Base-by-base conservation (phyloP, 352 stramenopile species). In the Bremia lactucae region DNA sequence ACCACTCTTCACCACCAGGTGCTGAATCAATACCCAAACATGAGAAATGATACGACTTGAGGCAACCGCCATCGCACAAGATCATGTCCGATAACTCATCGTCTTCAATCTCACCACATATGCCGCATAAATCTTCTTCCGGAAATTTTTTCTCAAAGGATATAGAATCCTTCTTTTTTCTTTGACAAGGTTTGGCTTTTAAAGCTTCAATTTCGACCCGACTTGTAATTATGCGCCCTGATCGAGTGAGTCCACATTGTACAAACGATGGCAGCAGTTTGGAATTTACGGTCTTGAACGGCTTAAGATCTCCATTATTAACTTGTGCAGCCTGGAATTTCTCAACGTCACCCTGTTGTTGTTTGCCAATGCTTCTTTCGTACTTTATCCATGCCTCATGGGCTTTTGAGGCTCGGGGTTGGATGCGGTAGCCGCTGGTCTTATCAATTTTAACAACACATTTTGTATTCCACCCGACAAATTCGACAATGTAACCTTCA, bases 21-120 rank as follows among this genome's bases (percentile, higher is more conserved):
- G 68, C 63, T 0, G 59, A 48, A 2, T 83, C 65, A 7, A 97
- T 62, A 15, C 87, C 87, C 15, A 95, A 65, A 59, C 91, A 97
- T 18, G 74, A 83, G 18, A 91, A 84, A 54, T 97, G 91, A 68
- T 95, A 97, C 35, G 86, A 83, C 36, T 87, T 90, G 21, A 88
- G 53, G 47, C 91, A 97, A 1, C 68, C 62, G n/a, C 88, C 89
- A 57, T 97, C 88, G 41, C 91, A 97, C 36, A 97, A 39, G 9
- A 97, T 65, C 60, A 97, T 76, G 36, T 94, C 66, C 5, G 62
- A 81, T 25, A 86, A 41, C 29, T 82, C 61, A 14, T 87, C 77
- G 52, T 90, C 79, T 38, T 94, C 80, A 41, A 87, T 83, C 51
- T 92, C 72, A 18, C 80, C 68, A 44, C 82, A 94, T 25, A 73